phyloP scores from a whole-genome alignment of 1,284 basidiomycete genomes.

The Rhodotorula sp. region DNA sequence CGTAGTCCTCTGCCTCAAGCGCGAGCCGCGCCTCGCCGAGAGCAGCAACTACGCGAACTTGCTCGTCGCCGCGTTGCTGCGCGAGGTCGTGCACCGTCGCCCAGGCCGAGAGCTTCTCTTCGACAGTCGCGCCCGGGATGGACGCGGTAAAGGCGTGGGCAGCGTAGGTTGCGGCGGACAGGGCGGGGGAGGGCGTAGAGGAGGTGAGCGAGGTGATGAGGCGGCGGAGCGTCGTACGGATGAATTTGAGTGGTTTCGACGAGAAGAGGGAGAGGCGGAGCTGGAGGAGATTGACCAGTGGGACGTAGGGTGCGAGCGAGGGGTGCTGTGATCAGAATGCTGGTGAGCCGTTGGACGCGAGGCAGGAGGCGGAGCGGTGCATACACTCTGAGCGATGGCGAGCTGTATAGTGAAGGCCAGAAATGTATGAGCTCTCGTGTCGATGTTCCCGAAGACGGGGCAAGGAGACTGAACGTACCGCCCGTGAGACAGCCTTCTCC shows the following conservation, averaged over 20 bases:
- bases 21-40: slow-evolving; percentile 9
- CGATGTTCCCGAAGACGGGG: too few relatives aligned
- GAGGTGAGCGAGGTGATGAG: slow-evolving; percentile 53
- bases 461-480: slow-evolving; percentile 6
- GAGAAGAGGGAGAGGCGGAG: slow-evolving; percentile 19
- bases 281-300: slow-evolving; percentile 18
- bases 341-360: not conserved
- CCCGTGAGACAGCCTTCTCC: slow-evolving; percentile 10
- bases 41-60: slow-evolving; percentile 5
- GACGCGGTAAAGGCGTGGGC: not conserved
- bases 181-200: not conserved
- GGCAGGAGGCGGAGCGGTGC: not conserved
- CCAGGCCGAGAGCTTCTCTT: slow-evolving; percentile 15
- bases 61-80: not conserved
- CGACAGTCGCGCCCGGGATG: not conserved
- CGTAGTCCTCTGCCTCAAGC: slow-evolving; percentile 11
- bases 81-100: slow-evolving; percentile 11
- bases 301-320: slow-evolving; percentile 9
- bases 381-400: slow-evolving; percentile 1
- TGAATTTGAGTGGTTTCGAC: slow-evolving; percentile 14
- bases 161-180: not conserved
- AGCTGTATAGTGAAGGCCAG: not conserved
- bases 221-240: slow-evolving; percentile 57
- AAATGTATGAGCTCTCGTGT: too few relatives aligned
- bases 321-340: slow-evolving; percentile 8